Conservation (phyloP, 768 basidiomycete genomes). For the Hydnum rufescens region DNA sequence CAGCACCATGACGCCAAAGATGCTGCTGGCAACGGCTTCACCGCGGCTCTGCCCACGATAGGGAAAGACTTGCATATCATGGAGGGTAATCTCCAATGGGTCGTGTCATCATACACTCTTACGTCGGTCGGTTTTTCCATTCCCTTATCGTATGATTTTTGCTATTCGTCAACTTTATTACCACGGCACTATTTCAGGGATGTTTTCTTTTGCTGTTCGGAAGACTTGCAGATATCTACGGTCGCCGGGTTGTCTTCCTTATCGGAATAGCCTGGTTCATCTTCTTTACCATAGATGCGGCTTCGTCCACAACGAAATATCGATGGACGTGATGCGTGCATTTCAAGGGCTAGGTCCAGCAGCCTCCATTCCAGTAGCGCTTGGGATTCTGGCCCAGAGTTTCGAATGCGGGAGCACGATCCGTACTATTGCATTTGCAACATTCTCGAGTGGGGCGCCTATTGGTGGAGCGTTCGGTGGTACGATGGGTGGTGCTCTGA, state of each 20-base stretch:
- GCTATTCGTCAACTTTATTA: not conserved
- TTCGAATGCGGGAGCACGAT: constrained; percentile 44
- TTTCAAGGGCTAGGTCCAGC: constrained; percentile 67
- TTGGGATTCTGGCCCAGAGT: constrained; percentile 64
- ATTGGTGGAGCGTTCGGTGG: constrained; percentile 56
- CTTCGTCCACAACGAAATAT: constrained; percentile 37
- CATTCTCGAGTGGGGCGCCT: constrained; percentile 71
- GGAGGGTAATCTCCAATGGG: constrained; percentile 17
- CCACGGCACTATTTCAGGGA: constrained; percentile 25
- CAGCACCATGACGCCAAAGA: too few species aligned
- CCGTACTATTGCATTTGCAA: constrained; percentile 60
- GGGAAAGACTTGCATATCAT: constrained; percentile 17
- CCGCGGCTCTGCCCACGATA: constrained; percentile 14
- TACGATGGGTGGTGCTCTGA: constrained; percentile 50
- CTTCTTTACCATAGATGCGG: constrained; percentile 38
- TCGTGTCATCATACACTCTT: constrained; percentile 17
- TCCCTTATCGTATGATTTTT: not conserved
- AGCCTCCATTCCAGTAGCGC: constrained; percentile 52
- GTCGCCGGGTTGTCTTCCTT: constrained; percentile 49
- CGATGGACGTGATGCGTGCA: constrained; percentile 51
- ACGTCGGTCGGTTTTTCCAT: constrained; percentile 9
- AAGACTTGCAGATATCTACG: constrained; percentile 61
- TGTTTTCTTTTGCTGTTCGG: constrained; percentile 63
- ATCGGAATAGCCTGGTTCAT: constrained; percentile 34
- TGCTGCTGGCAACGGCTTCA: too few species aligned